phyloP scores from a whole-genome alignment of 75 land plant genomes.

The Cupressus sempervirens region DNA sequence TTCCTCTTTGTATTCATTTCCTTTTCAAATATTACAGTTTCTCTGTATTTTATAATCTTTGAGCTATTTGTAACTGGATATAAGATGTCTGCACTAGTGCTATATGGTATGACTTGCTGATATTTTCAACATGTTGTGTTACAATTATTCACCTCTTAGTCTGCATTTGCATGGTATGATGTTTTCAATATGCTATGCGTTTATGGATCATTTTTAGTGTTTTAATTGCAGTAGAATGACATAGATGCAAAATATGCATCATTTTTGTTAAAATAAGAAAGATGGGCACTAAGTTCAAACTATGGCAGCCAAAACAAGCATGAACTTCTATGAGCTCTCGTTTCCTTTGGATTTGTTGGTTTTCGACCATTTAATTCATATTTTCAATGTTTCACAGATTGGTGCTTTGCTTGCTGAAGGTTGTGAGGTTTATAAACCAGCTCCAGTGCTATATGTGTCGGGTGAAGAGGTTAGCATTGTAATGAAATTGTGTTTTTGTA shows the following conservation, averaged over 20 bases:
- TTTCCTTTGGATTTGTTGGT: not conserved
- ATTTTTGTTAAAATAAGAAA: not conserved
- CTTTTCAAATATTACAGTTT: not conserved
- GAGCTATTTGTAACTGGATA: not conserved
- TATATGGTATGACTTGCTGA: not conserved
- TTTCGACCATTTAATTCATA: slow-evolving; percentile 1
- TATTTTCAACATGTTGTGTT: not conserved
- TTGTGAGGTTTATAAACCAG: slow-evolving; percentile 18
- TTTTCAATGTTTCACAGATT: slow-evolving; percentile 33
- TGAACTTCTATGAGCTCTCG: not conserved
- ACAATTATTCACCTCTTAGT: not conserved
- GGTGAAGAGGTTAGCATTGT: slow-evolving; percentile 78
- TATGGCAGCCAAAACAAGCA: not conserved
- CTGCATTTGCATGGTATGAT: not conserved
- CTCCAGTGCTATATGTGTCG: slow-evolving; percentile 81
- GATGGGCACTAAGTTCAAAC: not conserved
- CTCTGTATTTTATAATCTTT: not conserved
- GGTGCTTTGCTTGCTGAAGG: slow-evolving; percentile 66
- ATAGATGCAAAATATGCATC: not conserved
- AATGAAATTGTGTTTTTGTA: not conserved
- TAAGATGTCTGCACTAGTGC: not conserved
- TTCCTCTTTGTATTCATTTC: not conserved
- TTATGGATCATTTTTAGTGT: not conserved
- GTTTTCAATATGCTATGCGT: not conserved
- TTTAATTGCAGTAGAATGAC: not conserved